A percentile compares a stretch with the other conserved stretches of the same genome.
phyloP scores from a whole-genome alignment of 345 rosid species.

The Aurinia saxatilis region DNA sequence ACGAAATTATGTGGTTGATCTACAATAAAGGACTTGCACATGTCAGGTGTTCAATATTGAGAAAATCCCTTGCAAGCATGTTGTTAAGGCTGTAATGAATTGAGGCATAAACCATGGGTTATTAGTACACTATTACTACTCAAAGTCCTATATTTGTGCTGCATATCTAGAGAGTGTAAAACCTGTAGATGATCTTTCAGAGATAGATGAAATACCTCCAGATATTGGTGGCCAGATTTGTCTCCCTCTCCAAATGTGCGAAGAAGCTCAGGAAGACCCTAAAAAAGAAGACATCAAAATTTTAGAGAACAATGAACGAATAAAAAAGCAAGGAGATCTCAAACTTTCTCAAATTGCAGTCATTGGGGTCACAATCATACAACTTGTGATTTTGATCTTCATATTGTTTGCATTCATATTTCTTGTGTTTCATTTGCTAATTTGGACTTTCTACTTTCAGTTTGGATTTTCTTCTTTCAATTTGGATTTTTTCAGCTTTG shows the following conservation, averaged over 20 bases:
- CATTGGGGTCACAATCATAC: too few relatives aligned
- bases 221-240: not conserved
- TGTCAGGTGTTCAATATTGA: not conserved
- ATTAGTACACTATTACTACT: not conserved
- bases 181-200: not conserved
- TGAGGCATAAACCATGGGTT: not conserved
- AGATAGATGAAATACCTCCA: not conserved
- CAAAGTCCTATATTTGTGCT: not conserved
- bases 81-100: not conserved
- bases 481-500: too few relatives aligned
- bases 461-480: too few relatives aligned
- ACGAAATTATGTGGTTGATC: not conserved
- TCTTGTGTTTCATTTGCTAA: too few relatives aligned
- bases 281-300: too few relatives aligned
- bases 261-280: not conserved
- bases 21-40: not conserved
- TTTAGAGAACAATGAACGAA: too few relatives aligned
- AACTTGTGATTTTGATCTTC: too few relatives aligned
- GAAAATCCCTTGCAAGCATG: not conserved
- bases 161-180: not conserved
- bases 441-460: too few relatives aligned
- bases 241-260: not conserved
- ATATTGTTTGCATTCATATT: too few relatives aligned
- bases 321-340: too few relatives aligned
- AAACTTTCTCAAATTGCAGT: too few relatives aligned